Conservation (phyloP, 106 monocot genomes). For the Allium sativum region DNA sequence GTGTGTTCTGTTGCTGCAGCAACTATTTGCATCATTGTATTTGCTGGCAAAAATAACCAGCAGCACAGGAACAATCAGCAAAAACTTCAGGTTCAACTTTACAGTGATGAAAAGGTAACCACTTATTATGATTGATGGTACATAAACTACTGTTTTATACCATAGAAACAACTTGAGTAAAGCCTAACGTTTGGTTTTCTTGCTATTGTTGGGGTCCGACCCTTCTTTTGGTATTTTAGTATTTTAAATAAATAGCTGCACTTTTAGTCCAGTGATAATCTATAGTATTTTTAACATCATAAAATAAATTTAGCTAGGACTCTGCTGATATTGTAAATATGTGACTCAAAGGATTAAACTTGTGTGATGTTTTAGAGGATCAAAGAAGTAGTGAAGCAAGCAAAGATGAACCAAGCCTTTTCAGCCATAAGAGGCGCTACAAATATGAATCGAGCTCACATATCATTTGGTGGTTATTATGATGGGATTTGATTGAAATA, state of each 20-base stretch:
- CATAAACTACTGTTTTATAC: background rate
- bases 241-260: background rate
- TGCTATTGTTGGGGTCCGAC: background rate
- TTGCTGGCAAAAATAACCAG: background rate
- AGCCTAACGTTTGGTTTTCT: background rate
- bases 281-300: background rate
- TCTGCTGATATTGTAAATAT: background rate
- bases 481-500: background rate
- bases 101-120: slow-evolving; percentile 4
- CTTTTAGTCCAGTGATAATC: background rate
- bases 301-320: background rate
- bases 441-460: background rate
- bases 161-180: background rate
- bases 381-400: slow-evolving; percentile 6
- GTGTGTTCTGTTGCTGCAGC: slow-evolving; percentile 3
- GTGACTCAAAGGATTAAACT: background rate
- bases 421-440: slow-evolving; percentile 5
- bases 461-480: slow-evolving; percentile 12
- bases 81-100: slow-evolving; percentile 1
- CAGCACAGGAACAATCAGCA: background rate
- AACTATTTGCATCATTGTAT: background rate
- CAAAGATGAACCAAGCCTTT: background rate
- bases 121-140: background rate
- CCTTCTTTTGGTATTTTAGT: background rate
- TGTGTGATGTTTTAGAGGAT: slow-evolving; percentile 1